Base-by-base conservation (phyloP, 2,329 filamentous ascomycete species). In the Aureobasidium sp. region DNA sequence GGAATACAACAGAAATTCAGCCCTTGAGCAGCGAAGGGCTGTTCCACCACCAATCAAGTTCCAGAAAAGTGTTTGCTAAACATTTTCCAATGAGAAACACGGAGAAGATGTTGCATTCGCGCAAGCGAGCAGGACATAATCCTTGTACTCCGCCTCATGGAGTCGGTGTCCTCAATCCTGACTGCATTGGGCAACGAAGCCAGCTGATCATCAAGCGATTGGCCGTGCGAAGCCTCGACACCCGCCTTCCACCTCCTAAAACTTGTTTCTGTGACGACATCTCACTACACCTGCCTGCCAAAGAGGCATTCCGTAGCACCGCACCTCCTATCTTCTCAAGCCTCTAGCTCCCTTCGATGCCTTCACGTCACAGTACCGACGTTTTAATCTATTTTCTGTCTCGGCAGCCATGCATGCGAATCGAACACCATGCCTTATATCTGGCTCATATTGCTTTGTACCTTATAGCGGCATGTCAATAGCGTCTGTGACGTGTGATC, bases 251-350 rank as follows among this genome's bases (percentile, higher is more conserved):
- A 21, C 25, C 55, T 49, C 36, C 36, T 25, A 50, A 59, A 59
- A 49, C 57, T 59, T 58, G 54, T 47, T 47, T 58, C 21, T 58
- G 54, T 58, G 54, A 58, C 54, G 54, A 58, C 54, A 58, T 58
- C 42, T 58, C 25, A 48, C 41, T 14, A 47, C 32, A n/a, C 41
- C 6, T 39, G 42, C 42, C 39, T 48, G 42, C 42, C 11, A 21
- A 30, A 58, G 36, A 59, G 57, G 57, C 42, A 48, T 34, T 27
- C 27, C 42, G 54, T 39, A 58, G 42, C 34, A 58, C 42, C 29
- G 27, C 39, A 45, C 53, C 41, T 45, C 54, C 54, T 59, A 47
- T 48, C 30, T 8, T 14, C 16, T 30, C 7, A 16, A 48, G 45
- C 45, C 45, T 16, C 16, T 48, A 48, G 27, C 45, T 48, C 27